These are phyloP conservation scores for Podosphaera xanthii DNA, from an alignment of 2,329 filamentous ascomycete species.

Conservation along the genomic window DNA sequence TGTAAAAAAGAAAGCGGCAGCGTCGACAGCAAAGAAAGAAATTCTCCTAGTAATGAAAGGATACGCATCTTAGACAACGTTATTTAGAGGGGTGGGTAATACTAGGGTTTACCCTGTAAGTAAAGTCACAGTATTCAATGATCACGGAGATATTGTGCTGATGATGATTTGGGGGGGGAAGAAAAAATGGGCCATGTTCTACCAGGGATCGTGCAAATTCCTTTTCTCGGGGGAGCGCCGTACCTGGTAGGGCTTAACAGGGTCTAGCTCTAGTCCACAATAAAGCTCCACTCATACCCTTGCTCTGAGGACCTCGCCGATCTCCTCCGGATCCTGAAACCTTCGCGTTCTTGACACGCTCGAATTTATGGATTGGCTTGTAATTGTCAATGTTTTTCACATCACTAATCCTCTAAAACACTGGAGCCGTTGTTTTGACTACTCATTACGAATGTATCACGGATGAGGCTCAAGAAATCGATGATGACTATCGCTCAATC, in stretches of 20 bases:
- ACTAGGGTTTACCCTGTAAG: background rate
- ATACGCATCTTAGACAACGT: background rate
- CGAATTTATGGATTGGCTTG: background rate
- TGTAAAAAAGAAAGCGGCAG: background rate
- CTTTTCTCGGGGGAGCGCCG: background rate
- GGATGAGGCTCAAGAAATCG: background rate
- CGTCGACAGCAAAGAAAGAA: background rate
- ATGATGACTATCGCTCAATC: background rate
- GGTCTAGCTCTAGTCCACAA: background rate
- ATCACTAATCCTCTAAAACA: background rate
- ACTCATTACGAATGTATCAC: too few relatives aligned
- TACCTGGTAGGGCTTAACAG: background rate
- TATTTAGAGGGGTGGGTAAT: background rate
- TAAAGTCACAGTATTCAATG: background rate
- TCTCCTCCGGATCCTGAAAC: background rate
- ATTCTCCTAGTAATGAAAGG: background rate
- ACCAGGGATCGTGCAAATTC: background rate
- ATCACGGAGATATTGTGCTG: background rate
- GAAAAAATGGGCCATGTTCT: background rate
- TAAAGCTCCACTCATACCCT: background rate
- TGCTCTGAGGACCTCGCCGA: background rate
- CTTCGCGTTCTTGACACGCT: background rate
- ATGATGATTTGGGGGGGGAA: too few relatives aligned
- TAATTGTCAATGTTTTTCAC: background rate
- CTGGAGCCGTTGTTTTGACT: too few relatives aligned